Percentiles rank a stretch among this genome's conserved stretches.
Evolutionary conservation across 192 early-diverging fungal genomes (phyloP).

Genomic region (Entophlyctis luteolus): DNA sequence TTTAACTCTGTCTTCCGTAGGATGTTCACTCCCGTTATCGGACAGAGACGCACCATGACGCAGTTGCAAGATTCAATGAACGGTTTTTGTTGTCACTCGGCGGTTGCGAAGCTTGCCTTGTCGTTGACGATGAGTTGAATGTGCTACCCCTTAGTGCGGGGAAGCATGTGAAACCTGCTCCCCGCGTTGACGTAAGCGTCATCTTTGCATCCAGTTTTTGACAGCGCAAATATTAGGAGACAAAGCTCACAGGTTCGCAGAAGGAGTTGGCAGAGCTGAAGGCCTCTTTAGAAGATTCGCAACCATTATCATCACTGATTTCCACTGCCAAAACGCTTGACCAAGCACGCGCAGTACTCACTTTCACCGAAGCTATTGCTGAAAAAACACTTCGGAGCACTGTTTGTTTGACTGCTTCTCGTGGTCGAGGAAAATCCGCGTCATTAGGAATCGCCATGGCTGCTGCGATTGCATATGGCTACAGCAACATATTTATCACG

Average conservation of each 20-base stretch:
- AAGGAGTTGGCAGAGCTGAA: constrained; percentile 79
- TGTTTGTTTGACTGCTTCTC: constrained; percentile 87
- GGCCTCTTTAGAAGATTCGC: constrained; percentile 81
- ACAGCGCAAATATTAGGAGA: constrained; percentile 19
- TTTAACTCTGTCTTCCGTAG: constrained; percentile 29
- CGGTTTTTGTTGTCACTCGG: constrained; percentile 93
- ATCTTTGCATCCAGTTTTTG: background rate
- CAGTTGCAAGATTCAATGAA: constrained; percentile 95
- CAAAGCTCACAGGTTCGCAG: constrained; percentile 35
- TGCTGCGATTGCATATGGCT: constrained; percentile 94
- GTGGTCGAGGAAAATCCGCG: constrained; percentile 97
- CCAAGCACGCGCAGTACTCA: constrained; percentile 94
- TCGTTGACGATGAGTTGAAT: constrained; percentile 97
- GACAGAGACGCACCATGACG: constrained; percentile 89
- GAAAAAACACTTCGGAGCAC: constrained; percentile 91
- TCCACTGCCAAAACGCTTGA: constrained; percentile 78
- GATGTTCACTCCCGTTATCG: constrained; percentile 95
- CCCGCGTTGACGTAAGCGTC: constrained; percentile 39
- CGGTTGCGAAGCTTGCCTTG: constrained; percentile 80
- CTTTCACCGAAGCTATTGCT: constrained; percentile 92
- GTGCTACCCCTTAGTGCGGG: constrained; percentile 90
- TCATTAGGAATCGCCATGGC: constrained; percentile 91
- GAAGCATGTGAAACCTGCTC: constrained; percentile 87
- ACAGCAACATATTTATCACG: constrained; percentile 98
- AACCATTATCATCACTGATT: constrained; percentile 85